Conservation (phyloP, 768 basidiomycete species). For the Phanerochaete carnosa region DNA sequence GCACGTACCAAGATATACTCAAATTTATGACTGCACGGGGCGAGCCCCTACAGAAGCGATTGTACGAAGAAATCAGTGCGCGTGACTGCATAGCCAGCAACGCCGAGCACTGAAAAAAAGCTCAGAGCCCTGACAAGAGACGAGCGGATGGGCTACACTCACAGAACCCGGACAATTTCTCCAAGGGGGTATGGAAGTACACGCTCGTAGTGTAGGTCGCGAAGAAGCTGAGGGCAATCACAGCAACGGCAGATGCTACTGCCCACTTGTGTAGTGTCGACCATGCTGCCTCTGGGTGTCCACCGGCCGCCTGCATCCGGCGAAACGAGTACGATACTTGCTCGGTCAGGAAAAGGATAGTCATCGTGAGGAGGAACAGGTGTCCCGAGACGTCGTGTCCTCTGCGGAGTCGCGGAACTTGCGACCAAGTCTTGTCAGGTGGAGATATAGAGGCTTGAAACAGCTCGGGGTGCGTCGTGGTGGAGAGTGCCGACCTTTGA, state of each 20-base stretch:
- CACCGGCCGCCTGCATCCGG: slow-evolving; percentile 6
- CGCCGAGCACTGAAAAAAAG: not conserved
- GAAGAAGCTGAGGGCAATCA: slow-evolving; percentile 67
- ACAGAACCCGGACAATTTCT: slow-evolving; percentile 88
- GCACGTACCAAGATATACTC: too few species aligned
- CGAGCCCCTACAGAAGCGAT: not conserved
- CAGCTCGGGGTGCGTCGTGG: slow-evolving; percentile 57
- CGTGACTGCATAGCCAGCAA: slow-evolving; percentile 4
- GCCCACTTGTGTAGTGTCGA: slow-evolving; percentile 45
- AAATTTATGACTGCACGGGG: not conserved
- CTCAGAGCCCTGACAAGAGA: not conserved
- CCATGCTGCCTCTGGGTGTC: slow-evolving; percentile 28
- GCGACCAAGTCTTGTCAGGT: slow-evolving; percentile 42
- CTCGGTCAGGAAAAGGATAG: slow-evolving; percentile 72
- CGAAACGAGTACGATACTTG: slow-evolving; percentile 59
- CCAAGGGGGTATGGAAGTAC: slow-evolving; percentile 87
- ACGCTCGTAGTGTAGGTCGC: slow-evolving; percentile 78
- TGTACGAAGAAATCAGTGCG: not conserved
- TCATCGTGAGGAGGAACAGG: slow-evolving; percentile 83
- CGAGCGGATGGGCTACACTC: slow-evolving; percentile 29
- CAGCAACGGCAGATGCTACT: slow-evolving; percentile 38
- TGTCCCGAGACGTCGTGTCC: slow-evolving; percentile 97
- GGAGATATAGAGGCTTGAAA: slow-evolving; percentile 44
- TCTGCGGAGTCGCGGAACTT: slow-evolving; percentile 58
- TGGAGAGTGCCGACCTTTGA: slow-evolving; percentile 47